A percentile compares a stretch with the other conserved stretches of the same genome.
Conservation (phyloP, 2,329 filamentous ascomycete genomes). For the Xylogone sp. region DNA sequence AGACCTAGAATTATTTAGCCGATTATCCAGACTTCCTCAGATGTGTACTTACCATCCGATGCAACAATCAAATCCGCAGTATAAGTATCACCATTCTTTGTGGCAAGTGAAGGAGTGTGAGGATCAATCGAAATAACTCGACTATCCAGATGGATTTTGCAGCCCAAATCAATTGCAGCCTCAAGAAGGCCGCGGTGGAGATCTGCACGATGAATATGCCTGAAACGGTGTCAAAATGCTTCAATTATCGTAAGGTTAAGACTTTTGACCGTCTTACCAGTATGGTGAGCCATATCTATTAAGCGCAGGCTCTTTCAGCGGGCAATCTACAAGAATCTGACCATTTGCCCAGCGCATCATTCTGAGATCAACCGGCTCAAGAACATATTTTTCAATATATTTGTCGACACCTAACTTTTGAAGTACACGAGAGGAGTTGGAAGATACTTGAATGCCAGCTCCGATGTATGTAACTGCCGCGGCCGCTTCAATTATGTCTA, state of each 20-base stretch:
- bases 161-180: background rate
- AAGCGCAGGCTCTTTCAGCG: constrained; percentile 11
- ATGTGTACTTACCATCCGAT: background rate
- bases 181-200: background rate
- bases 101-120: background rate
- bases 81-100: background rate
- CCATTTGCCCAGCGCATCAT: constrained; percentile 17
- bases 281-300: constrained; percentile 11
- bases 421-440: constrained; percentile 14
- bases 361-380: constrained; percentile 10
- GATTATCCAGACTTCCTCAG: background rate
- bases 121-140: background rate
- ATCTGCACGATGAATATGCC: background rate
- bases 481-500: constrained; percentile 21
- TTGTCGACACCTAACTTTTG: constrained; percentile 9
- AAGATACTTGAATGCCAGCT: constrained; percentile 15
- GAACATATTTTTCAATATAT: constrained; percentile 14
- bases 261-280: constrained; percentile 5
- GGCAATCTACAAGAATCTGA: constrained; percentile 11
- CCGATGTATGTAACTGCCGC: constrained; percentile 13
- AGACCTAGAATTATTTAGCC: constrained; percentile 13
- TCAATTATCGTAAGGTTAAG: too few relatives aligned
- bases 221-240: background rate
- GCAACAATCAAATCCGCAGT: background rate
- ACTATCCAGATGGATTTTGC: background rate